These are phyloP conservation scores for Boletus rubescentipes DNA, from an alignment of 768 basidiomycete species.

Conservation along the genomic window DNA sequence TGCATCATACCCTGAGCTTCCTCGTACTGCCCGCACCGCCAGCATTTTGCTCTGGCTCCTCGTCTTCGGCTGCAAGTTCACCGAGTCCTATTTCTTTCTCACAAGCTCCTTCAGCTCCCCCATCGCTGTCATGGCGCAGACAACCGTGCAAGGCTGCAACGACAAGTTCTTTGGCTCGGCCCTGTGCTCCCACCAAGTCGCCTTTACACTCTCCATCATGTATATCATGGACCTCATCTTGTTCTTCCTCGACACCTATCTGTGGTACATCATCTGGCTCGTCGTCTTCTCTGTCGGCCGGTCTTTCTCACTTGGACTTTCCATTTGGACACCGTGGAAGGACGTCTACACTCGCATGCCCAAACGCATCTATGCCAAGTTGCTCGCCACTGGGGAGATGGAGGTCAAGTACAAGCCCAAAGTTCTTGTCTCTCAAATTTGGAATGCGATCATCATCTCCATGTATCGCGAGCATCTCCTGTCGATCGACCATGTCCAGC, in stretches of 20 bases:
- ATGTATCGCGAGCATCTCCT: constrained; percentile 99
- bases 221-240: constrained; percentile 97
- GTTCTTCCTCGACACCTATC: constrained; percentile 99
- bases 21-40: constrained; percentile 69
- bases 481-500: constrained; percentile 97
- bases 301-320: constrained; percentile 89
- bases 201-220: constrained; percentile 96
- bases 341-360: constrained; percentile 95
- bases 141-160: constrained; percentile 85
- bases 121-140: constrained; percentile 94
- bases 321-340: constrained; percentile 99
- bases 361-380: constrained; percentile 97
- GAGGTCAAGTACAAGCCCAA: constrained; percentile 99
- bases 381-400: constrained; percentile 95
- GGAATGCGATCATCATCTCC: constrained; percentile 99
- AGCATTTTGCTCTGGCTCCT: constrained; percentile 89
- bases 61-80: constrained; percentile 95
- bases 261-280: constrained; percentile 99
- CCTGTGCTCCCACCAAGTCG: constrained; percentile 89
- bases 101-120: constrained; percentile 96
- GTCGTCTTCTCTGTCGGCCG: constrained; percentile 91
- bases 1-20: constrained; percentile 87
- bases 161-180: constrained; percentile 80
- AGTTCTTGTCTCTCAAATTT: constrained; percentile 97
- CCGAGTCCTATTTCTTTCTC: constrained; percentile 97